Evolutionary conservation across 768 basidiomycete species (phyloP), one percentile per base, ranked within the genome.

Genomic region (Suillus hirtellus): DNA sequence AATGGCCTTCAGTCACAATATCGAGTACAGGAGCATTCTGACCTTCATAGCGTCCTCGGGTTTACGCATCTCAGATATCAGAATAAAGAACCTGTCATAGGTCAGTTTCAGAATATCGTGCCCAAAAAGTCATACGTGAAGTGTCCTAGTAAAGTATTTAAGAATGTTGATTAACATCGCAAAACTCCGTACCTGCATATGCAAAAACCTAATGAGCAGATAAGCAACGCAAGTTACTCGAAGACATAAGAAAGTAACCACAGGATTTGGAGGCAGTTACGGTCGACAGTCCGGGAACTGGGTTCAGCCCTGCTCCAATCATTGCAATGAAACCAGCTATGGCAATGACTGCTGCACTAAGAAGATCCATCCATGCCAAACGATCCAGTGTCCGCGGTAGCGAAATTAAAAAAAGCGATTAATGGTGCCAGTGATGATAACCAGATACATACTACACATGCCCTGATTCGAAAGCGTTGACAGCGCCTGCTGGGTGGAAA

Each of bases 41-140:
- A 83, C 84, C 77, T 85, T 85, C 81, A 85, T 85, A 7, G 83
- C 83, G 67, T 85, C 84, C 65, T 79, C 69, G 1, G 85, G 83
- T 34, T 66, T 69, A n/a, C 71, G 72, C 85, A 85, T 85, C 67
- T 86, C 84, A 15, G 84, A 85, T 37, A 84, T 83, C 24, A 85
- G 68, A 44, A 85, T 80, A 66, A 85, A 85, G 68, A 85, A 85
- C 81, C 83, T 84, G 47, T 34, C 37, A 17, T 1, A 55, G n/a
- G 43, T 66, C 50, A 63, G 56, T 24, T 44, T 56, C 46, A 42
- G 27, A 44, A 60, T 19, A n/a, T 6, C 24, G 15, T 47, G 1
- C 19, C n/a, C 49, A 37, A 24, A 37, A 24, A 37, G 27, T 31
- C 31, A 31, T 31, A 31, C 31, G 4, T 31, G 31, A 31, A 31